Conservation (phyloP, 495 filamentous ascomycete species). For the Penicillium soppii region DNA sequence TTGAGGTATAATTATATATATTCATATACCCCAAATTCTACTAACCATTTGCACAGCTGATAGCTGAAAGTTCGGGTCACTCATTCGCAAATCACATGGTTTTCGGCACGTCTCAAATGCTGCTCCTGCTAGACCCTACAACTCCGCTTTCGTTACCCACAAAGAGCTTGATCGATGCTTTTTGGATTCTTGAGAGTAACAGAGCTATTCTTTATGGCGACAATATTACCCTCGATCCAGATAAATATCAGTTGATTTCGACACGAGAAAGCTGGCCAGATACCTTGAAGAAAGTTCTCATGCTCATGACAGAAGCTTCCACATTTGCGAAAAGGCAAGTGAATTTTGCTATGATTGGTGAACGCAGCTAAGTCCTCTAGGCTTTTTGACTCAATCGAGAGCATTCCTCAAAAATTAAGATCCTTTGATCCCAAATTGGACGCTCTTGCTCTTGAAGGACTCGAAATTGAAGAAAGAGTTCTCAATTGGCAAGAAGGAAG, state of each 20-base stretch:
- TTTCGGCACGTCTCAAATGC: not conserved
- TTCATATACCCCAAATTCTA: not conserved
- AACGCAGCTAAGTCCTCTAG: not conserved
- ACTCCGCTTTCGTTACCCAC: not conserved
- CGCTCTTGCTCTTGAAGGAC: not conserved
- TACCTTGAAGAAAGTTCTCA: conserved; percentile 2
- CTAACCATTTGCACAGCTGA: conserved; percentile 2
- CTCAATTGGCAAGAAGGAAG: conserved; percentile 3
- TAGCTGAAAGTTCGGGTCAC: not conserved
- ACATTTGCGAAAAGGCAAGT: conserved; percentile 6
- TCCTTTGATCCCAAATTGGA: not conserved
- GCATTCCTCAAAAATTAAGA: not conserved
- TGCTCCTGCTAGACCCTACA: not conserved
- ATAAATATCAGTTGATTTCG: not conserved
- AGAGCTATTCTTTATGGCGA: conserved; percentile 5
- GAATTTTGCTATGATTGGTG: not conserved
- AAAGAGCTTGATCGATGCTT: conserved; percentile 4
- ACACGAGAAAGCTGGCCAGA: conserved; percentile 2
- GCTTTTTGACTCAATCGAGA: not conserved
- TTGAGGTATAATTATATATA: conserved; percentile 1
- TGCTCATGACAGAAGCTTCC: not conserved
- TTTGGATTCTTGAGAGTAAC: conserved; percentile 3
- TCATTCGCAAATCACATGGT: conserved; percentile 5
- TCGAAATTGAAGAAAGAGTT: conserved; percentile 1
- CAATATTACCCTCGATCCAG: not conserved